Evolutionary conservation across 345 rosid genomes (phyloP).

Genomic region (Leavenworthia alabamica): DNA sequence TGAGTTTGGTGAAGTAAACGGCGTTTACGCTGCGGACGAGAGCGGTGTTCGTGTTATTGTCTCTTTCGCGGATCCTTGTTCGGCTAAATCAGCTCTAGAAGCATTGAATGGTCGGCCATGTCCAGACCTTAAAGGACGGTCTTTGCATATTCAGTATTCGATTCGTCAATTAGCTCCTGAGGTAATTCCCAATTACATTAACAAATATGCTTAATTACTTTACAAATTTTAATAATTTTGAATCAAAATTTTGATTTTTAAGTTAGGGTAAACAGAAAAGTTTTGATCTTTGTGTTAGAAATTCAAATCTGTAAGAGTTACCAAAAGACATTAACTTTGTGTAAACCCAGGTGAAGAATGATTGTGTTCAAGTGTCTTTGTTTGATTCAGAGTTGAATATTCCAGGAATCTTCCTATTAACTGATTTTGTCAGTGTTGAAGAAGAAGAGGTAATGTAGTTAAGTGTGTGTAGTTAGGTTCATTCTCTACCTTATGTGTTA

Average conservation of each 20-base stretch:
- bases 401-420: conserved; percentile 66
- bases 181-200: conserved; percentile 29
- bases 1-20: conserved; percentile 68
- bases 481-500: background rate
- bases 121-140: conserved; percentile 53
- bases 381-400: conserved; percentile 61
- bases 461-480: background rate
- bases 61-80: conserved; percentile 38
- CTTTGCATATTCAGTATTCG: conserved; percentile 68
- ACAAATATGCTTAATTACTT: background rate
- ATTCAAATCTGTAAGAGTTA: background rate
- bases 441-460: conserved; percentile 61
- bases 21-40: conserved; percentile 76
- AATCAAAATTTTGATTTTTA: too few species aligned
- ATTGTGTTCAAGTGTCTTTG: conserved; percentile 44
- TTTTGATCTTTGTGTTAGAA: conserved; percentile 13
- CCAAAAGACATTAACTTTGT: conserved; percentile 2
- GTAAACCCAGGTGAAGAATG: conserved; percentile 37
- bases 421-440: conserved; percentile 51
- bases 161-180: conserved; percentile 41
- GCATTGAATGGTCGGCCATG: conserved; percentile 55
- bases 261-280: background rate
- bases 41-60: conserved; percentile 83
- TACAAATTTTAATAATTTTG: background rate
- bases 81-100: conserved; percentile 58